Evolutionary conservation across 495 filamentous ascomycete species (phyloP).

Genomic region (Coniosporium apollinis): DNA sequence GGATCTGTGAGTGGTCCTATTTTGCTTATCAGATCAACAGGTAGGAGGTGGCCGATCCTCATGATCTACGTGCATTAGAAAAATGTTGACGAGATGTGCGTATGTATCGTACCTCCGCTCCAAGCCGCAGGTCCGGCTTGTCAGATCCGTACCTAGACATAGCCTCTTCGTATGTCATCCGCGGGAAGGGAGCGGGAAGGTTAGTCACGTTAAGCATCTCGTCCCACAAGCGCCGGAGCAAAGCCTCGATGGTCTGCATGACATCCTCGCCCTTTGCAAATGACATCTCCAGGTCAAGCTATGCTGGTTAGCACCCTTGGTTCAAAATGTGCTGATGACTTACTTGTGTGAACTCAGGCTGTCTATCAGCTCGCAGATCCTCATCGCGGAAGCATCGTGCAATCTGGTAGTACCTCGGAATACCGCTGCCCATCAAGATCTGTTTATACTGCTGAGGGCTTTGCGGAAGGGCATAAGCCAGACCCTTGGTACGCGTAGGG

Average conservation of each 20-base stretch:
- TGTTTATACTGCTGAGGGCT: constrained; percentile 99
- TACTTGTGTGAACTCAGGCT: constrained; percentile 95
- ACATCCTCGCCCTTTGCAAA: constrained; percentile 63
- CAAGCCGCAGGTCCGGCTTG: constrained; percentile 71
- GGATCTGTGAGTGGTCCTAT: constrained; percentile 47
- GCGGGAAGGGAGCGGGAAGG: constrained; percentile 30
- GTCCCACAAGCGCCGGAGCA: constrained; percentile 43
- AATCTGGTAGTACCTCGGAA: constrained; percentile 74
- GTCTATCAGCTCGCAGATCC: constrained; percentile 79
- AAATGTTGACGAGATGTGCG: background rate
- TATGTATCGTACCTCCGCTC: constrained; percentile 34
- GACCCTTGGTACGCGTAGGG: constrained; percentile 55
- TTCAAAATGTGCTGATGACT: constrained; percentile 1
- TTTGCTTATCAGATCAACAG: constrained; percentile 50
- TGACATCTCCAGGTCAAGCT: constrained; percentile 87
- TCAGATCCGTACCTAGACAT: constrained; percentile 76
- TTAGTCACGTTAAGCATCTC: constrained; percentile 16
- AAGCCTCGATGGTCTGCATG: constrained; percentile 46
- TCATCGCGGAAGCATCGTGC: constrained; percentile 93
- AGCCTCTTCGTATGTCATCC: constrained; percentile 55
- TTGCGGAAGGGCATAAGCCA: constrained; percentile 83
- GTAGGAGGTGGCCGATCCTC: constrained; percentile 42
- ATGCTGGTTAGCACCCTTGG: background rate
- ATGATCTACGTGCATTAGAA: constrained; percentile 33
- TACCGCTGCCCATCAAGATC: constrained; percentile 84